Evolutionary conservation across 176 grass and related monocot genomes (phyloP), one percentile per base, ranked within the genome.

Genomic region (Lolium rigidum): DNA sequence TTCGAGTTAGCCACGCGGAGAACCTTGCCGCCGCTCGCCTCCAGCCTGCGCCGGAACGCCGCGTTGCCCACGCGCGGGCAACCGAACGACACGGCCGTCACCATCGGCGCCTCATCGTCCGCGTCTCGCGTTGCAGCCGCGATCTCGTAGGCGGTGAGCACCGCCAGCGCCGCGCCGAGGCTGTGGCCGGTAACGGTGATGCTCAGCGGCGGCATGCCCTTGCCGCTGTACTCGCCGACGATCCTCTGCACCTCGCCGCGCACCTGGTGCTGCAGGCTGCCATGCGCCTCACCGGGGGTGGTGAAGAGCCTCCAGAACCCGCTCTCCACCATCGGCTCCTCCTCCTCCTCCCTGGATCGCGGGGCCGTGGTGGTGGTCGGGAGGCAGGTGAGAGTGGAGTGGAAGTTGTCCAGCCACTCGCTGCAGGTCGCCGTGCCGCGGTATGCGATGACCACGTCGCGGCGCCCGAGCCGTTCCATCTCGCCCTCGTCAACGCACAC

Each of bases 241-340:
- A 93, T 87, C 3, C 83, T 39, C 12, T 50, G 25, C 25, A 90
- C 60, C 59, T 93, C 92, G 28, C 63, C 59, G 49, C 83, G 82
- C 21, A 93, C 82, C 86, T 93, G 86, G 2, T 76, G 67, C 5
- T 84, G 86, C 21, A 91, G 78, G 86, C 90, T 88, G 6, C 21
- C 2, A 62, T 78, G 76, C 41, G 41, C 67, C 7, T 70, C 7
- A 7, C 80, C 58, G 5, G 86, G 20, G 14, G 84, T 24, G 31
- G 87, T 89, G 91, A 92, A 89, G 2, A 92, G 87, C 48, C 80
- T 89, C 91, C 84, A 89, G 61, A 89, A 92, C 3, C 91, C 91
- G 6, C 84, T 43, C 87, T 89, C 69, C 51, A 89, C 91, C 87
- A 87, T 87, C 9, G 90, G 20, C 49, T 54, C 70, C 2, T 56